Base-by-base conservation (phyloP, 2,329 filamentous ascomycete species). In the Thermochaetoides dissita region DNA sequence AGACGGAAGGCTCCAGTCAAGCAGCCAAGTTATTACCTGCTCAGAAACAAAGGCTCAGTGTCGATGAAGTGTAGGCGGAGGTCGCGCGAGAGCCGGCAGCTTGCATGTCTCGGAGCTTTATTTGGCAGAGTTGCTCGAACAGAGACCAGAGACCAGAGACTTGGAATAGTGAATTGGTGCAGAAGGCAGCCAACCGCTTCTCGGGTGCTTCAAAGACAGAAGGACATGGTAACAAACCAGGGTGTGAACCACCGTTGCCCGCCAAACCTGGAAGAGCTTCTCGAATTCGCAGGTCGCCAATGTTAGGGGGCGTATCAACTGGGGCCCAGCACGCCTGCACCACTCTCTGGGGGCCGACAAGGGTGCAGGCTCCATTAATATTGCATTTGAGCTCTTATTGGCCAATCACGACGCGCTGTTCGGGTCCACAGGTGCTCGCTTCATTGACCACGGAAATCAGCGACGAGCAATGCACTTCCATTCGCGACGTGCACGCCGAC, bases 311-410 rank as follows among this genome's bases (percentile, higher is more conserved):
- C 17, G 17, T 5, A 24, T 36, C 28, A 24, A 12, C 34, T 37
- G 43, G 37, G 41, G 44, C 39, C 41, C 36, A 31, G 7, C 33
- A 36, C 17, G 32, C 30, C 17, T 24, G 17, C 17, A 24, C 17
- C 12, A 24, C 34, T 31, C 39, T 39, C 12, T 34, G 41, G 35
- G 5, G 10, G 4, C n/a, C n/a, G 11, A 30, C 39, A 41, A 30
- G 45, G 45, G 37, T n/a, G 3, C 7, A 8, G 42, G 39, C 41
- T 46, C 30, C 39, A 41, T 12, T 43, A 40, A 46, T 44, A 42
- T 42, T 44, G 37, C 34, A 33, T 33, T 7, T 11, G 41, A 12
- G 6, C 10, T 30, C 11, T 12, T n/a, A 46, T 46, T 46, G 41
- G 45, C 10, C 41, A 44, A 40, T 38, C 36, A 40, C 17, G 40